Base-by-base conservation (phyloP, 495 filamentous ascomycete genomes). In the Podospora appendiculata region DNA sequence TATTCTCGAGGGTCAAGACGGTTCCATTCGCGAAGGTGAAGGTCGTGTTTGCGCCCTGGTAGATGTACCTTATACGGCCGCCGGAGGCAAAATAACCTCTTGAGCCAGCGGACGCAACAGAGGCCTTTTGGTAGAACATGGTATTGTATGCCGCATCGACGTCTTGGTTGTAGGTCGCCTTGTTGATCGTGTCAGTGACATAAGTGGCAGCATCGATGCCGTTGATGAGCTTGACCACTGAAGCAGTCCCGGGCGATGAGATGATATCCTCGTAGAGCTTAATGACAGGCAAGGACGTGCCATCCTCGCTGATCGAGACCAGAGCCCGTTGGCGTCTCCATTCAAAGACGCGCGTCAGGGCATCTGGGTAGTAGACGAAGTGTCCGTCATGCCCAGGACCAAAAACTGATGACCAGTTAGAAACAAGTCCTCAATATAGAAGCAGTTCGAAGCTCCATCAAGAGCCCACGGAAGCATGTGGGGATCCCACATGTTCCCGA, bases 301-400 rank as follows among this genome's bases (percentile, higher is more conserved):
- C 66, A 41, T 70, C 58, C 11, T 53, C 39, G 53, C 58, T 63
- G 40, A 64, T 55, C 10, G 68, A 69, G 9, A 69, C 56, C 6
- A 69, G 45, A 38, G 57, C 36, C 6, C 41, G 45, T 32, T 53
- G 46, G 36, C 57, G 54, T 18, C 41, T 42, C 50, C 50, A 60
- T 19, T 64, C 59, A 45, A 70, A 66, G 19, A 70, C 51, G 0
- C 44, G 32, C 1, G 57, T 57, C 11, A 60, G 44, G 32, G 57
- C 57, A 45, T 67, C 63, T 7, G 55, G 45, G 19, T 46, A 40
- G 51, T 57, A 62, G 10, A 48, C 51, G 19, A 80, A 67, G 51
- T 80, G 77, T 1, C 74, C 74, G 55, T 80, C 77, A 51, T 80
- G 66, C 0, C 74, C 76, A 1, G 69, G 64, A 4, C 50, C 46